Percentiles rank a stretch among this genome's conserved stretches.
These are phyloP conservation scores for Gastrodia elata DNA, from an alignment of 106 monocot species.

Conservation along the genomic window DNA sequence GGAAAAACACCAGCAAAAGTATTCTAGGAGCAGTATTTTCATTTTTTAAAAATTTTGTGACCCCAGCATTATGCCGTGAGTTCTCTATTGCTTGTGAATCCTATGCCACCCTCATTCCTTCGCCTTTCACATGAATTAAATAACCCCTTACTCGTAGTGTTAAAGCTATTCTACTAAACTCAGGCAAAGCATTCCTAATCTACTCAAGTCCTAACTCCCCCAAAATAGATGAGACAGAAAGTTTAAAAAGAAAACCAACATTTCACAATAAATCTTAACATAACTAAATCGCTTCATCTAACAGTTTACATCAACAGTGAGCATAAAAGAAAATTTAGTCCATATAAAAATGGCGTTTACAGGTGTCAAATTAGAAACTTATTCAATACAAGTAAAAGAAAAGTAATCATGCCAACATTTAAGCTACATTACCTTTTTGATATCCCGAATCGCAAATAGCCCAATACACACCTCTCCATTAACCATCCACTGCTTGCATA, in stretches of 20 bases:
- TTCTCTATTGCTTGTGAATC: too few relatives aligned
- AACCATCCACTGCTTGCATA: slow-evolving; percentile 84
- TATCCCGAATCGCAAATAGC: slow-evolving; percentile 73
- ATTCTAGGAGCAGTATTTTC: too few relatives aligned
- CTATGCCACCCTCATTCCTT: too few relatives aligned
- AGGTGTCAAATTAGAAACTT: not conserved
- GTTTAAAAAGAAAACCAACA: not conserved
- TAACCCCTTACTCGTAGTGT: too few relatives aligned
- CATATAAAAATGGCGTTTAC: not conserved
- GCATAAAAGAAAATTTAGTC: not conserved
- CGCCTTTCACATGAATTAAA: too few relatives aligned
- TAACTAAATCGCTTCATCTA: not conserved
- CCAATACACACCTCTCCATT: slow-evolving; percentile 99
- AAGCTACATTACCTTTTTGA: slow-evolving; percentile 64
- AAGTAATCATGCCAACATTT: not conserved
- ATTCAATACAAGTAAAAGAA: slow-evolving; percentile 2
- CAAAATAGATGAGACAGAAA: not conserved
- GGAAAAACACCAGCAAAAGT: too few relatives aligned
- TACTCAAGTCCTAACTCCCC: not conserved
- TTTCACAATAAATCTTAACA: not conserved
- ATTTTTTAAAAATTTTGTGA: too few relatives aligned
- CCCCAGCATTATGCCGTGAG: too few relatives aligned
- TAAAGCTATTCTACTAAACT: too few relatives aligned
- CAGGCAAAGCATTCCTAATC: too few relatives aligned
- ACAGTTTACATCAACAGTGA: not conserved